Percentiles rank a stretch among this genome's conserved stretches.
phyloP scores from a whole-genome alignment of 805 yeast genomes.

The Suhomyces pyralidae region DNA sequence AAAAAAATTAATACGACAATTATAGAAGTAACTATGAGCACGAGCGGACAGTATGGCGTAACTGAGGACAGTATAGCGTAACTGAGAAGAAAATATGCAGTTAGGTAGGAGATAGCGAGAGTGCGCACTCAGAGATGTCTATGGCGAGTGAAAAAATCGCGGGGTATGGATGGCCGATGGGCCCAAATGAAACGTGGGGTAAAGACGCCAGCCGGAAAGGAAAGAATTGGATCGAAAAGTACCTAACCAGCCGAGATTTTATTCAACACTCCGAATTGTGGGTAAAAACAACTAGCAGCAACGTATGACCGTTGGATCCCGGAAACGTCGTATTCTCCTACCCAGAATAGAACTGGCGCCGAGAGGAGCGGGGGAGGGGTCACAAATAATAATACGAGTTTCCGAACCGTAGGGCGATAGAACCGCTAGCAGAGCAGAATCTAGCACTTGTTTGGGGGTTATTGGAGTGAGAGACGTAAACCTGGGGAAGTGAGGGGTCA shows the following conservation, averaged over 20 bases:
- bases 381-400: not conserved
- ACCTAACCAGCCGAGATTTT: not conserved
- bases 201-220: not conserved
- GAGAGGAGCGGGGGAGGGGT: not conserved
- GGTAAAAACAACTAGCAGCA: not conserved
- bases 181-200: slow-evolving; percentile 2
- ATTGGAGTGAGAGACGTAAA: not conserved
- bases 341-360: not conserved
- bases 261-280: not conserved
- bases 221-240: not conserved
- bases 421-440: not conserved
- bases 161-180: not conserved
- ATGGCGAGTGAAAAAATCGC: slow-evolving; percentile 1
- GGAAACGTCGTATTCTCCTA: not conserved
- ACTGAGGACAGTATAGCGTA: not conserved
- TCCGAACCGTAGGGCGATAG: slow-evolving; percentile 2
- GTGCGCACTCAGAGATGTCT: not conserved
- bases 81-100: not conserved
- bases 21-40: not conserved
- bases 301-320: not conserved
- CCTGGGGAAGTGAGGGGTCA: slow-evolving; percentile 7
- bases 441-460: not conserved
- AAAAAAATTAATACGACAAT: not conserved
- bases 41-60: too few species aligned
- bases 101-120: not conserved